Base-by-base conservation (phyloP, 176 grass and related monocot genomes). In the Musa itinerans region DNA sequence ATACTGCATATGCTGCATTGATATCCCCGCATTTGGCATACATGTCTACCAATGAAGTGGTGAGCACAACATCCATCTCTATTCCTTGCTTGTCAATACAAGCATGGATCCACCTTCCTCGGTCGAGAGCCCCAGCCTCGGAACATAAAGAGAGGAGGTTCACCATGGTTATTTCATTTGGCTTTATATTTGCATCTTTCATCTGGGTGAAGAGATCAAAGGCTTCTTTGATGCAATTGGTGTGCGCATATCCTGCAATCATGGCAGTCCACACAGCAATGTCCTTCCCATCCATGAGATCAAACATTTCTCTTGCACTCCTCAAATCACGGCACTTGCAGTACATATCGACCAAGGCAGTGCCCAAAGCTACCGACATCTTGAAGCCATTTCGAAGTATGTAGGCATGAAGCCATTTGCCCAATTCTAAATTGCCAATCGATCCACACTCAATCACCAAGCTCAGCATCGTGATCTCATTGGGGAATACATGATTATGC, bases 401-500 rank as follows among this genome's bases (percentile, higher is more conserved):
- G 74, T 65, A 76, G 43, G 13, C 59, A 26, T 76, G 74, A 20
- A 76, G 59, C 74, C 75, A 77, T 65, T 65, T 77, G 48, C 75
- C 75, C 19, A 77, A 52, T 65, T 77, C 43, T 43, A 77, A 27
- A 19, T 19, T 23, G 2, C 61, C 75, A 15, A n/a, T 25, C 2
- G 49, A 61, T 25, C 43, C 75, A 53, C 57, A 77, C 57, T 65
- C 75, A 10, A 50, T 77, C 21, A 65, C 43, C 61, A 77, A 51
- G 61, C 75, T 77, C 75, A 77, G 11, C 59, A 77, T 77, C 6
- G 75, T 77, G 75, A 77, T 77, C 59, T 77, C 75, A 65, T 77
- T 77, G 17, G 75, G 61, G n/a, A 64, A 24, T 13, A 53, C 59
- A 53, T 65, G 52, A 20, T 77, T 61, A 23, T 65, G 19, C 1